Conservation (phyloP, 352 stramenopile genomes). For the Pythium periplocum region DNA sequence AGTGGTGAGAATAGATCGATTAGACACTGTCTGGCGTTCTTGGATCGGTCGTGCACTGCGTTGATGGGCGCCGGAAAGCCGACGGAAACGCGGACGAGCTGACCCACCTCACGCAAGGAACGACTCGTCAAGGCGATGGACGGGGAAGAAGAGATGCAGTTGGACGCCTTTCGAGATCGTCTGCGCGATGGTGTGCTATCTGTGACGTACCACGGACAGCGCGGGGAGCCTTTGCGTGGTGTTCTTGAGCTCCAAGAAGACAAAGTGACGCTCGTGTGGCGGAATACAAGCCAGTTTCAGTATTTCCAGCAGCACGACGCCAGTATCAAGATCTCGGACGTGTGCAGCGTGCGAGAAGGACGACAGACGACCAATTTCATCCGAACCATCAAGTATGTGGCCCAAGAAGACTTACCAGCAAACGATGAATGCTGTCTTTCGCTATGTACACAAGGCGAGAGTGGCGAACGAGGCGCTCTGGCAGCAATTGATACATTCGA, state of each 20-base stretch:
- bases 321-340: slow-evolving; percentile 37
- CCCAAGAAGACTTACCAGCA: slow-evolving; percentile 28
- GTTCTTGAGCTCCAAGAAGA: slow-evolving; percentile 58
- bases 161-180: slow-evolving; percentile 47
- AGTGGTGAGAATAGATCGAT: too few relatives aligned
- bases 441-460: slow-evolving; percentile 21
- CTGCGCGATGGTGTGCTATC: slow-evolving; percentile 53
- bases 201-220: slow-evolving; percentile 39
- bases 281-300: slow-evolving; percentile 27
- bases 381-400: slow-evolving; percentile 78
- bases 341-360: slow-evolving; percentile 54
- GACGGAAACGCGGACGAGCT: too few relatives aligned
- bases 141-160: slow-evolving; percentile 23
- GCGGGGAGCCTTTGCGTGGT: slow-evolving; percentile 43
- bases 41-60: too few relatives aligned
- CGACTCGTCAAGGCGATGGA: slow-evolving; percentile 3
- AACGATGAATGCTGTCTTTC: slow-evolving; percentile 74
- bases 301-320: slow-evolving; percentile 23
- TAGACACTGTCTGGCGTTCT: too few relatives aligned
- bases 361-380: slow-evolving; percentile 78
- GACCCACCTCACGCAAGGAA: too few relatives aligned
- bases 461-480: not conserved
- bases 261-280: slow-evolving; percentile 61
- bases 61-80: too few relatives aligned
- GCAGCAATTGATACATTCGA: slow-evolving; percentile 45